Conservation (phyloP, 345 rosid genomes). For the Rhizophora mangle region DNA sequence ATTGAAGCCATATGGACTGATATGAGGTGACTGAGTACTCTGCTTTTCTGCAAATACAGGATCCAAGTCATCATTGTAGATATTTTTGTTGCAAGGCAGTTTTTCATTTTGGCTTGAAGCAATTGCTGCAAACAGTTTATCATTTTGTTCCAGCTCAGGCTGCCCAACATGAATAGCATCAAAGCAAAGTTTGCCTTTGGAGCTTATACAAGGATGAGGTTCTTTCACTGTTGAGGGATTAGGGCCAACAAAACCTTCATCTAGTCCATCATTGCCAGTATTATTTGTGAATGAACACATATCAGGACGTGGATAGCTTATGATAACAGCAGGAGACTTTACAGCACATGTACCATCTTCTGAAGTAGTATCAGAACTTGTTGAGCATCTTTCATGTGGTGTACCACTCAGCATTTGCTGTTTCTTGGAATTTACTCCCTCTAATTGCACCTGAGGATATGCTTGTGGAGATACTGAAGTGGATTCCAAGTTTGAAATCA, state of each 20-base stretch:
- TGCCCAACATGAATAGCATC: constrained; percentile 34
- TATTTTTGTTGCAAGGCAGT: constrained; percentile 22
- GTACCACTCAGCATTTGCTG: constrained; percentile 26
- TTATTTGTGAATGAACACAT: constrained; percentile 17
- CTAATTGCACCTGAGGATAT: constrained; percentile 32
- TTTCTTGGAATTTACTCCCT: constrained; percentile 24
- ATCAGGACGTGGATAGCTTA: constrained; percentile 24
- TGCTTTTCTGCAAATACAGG: constrained; percentile 16
- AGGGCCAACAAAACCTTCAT: constrained; percentile 17
- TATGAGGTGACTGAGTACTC: constrained; percentile 30
- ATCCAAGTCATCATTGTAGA: constrained; percentile 28
- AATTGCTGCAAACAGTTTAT: constrained; percentile 21
- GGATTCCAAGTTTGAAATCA: constrained; percentile 30
- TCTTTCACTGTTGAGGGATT: constrained; percentile 28
- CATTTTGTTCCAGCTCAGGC: constrained; percentile 30
- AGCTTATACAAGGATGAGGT: constrained; percentile 23
- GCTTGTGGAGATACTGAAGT: constrained; percentile 33
- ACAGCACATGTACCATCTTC: constrained; percentile 9
- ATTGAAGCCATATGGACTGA: constrained; percentile 33
- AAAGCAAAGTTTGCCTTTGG: constrained; percentile 28
- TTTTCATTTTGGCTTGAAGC: constrained; percentile 20
- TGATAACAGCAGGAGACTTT: constrained; percentile 23
- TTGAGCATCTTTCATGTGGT: constrained; percentile 25
- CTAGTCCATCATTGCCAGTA: constrained; percentile 8
- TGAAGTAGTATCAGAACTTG: constrained; percentile 20